Evolutionary conservation across 768 basidiomycete genomes (phyloP).

Genomic region (Lentinula edodes): DNA sequence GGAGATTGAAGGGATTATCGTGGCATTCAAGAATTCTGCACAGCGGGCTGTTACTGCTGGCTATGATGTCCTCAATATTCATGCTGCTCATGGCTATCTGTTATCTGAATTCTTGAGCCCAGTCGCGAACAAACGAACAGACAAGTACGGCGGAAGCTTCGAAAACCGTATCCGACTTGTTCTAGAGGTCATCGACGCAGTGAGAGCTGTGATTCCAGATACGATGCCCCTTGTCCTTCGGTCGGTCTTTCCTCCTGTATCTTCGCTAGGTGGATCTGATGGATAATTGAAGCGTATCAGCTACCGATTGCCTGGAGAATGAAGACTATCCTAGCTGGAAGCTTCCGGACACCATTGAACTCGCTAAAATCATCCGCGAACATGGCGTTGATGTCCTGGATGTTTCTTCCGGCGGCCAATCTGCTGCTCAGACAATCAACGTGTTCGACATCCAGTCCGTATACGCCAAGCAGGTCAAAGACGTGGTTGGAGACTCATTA

Average conservation of each 20-base stretch:
- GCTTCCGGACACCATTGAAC: conserved; percentile 59
- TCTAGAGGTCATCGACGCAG: conserved; percentile 57
- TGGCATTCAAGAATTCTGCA: conserved; percentile 49
- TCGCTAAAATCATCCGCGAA: conserved; percentile 54
- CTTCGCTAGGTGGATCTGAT: not conserved
- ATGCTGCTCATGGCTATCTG: conserved; percentile 63
- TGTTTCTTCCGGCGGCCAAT: conserved; percentile 60
- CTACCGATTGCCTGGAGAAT: conserved; percentile 68
- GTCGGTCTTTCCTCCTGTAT: conserved; percentile 21
- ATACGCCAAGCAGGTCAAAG: conserved; percentile 48
- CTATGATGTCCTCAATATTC: conserved; percentile 57
- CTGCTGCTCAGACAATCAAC: conserved; percentile 32
- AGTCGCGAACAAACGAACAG: conserved; percentile 53
- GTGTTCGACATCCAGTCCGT: conserved; percentile 43
- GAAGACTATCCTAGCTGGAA: conserved; percentile 64
- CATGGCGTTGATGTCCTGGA: conserved; percentile 76
- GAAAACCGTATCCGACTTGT: conserved; percentile 65
- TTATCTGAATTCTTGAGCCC: conserved; percentile 56
- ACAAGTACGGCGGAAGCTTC: conserved; percentile 66
- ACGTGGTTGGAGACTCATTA: conserved; percentile 20
- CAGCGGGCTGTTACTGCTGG: conserved; percentile 53
- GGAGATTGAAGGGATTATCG: conserved; percentile 51
- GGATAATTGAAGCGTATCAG: conserved; percentile 47
- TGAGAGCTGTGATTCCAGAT: conserved; percentile 53
- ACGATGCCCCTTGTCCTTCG: conserved; percentile 70